phyloP scores from a whole-genome alignment of 495 filamentous ascomycete species.

The Delitschia confertaspora region DNA sequence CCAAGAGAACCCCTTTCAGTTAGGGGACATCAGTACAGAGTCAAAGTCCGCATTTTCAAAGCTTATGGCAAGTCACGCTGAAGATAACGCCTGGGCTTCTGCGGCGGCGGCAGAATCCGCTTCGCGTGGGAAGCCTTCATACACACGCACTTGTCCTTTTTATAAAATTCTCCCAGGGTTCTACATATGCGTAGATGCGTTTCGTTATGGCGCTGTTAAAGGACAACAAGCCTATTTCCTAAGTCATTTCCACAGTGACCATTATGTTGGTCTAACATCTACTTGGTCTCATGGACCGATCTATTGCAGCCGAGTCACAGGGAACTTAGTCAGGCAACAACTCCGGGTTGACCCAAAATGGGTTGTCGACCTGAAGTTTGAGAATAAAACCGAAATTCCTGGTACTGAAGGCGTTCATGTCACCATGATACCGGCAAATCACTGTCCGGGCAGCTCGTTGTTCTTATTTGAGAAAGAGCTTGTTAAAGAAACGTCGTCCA shows the following conservation, averaged over 20 bases:
- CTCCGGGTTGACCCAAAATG: constrained; percentile 79
- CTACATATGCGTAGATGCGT: constrained; percentile 89
- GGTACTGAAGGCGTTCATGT: constrained; percentile 71
- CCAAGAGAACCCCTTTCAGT: constrained; percentile 62
- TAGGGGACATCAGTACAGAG: constrained; percentile 35
- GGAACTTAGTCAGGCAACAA: constrained; percentile 76
- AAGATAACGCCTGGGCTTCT: constrained; percentile 80
- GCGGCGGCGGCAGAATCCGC: constrained; percentile 72
- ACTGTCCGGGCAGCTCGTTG: constrained; percentile 89
- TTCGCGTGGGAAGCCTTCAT: constrained; percentile 80
- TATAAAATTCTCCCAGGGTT: constrained; percentile 96
- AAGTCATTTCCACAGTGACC: constrained; percentile 95
- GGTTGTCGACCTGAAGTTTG: constrained; percentile 79
- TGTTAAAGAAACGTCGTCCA: constrained; percentile 48
- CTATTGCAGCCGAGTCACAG: constrained; percentile 89
- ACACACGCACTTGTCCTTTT: constrained; percentile 87
- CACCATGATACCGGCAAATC: constrained; percentile 93
- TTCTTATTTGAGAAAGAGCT: constrained; percentile 82
- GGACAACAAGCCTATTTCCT: constrained; percentile 93
- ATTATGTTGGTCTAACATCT: constrained; percentile 84
- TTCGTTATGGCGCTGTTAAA: constrained; percentile 87
- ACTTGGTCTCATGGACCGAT: constrained; percentile 92
- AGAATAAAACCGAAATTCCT: constrained; percentile 68
- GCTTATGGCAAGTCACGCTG: constrained; percentile 82
- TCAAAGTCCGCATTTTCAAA: constrained; percentile 72